Base-by-base conservation (phyloP, 2,329 filamentous ascomycete genomes). In the Epichloe typhina region DNA sequence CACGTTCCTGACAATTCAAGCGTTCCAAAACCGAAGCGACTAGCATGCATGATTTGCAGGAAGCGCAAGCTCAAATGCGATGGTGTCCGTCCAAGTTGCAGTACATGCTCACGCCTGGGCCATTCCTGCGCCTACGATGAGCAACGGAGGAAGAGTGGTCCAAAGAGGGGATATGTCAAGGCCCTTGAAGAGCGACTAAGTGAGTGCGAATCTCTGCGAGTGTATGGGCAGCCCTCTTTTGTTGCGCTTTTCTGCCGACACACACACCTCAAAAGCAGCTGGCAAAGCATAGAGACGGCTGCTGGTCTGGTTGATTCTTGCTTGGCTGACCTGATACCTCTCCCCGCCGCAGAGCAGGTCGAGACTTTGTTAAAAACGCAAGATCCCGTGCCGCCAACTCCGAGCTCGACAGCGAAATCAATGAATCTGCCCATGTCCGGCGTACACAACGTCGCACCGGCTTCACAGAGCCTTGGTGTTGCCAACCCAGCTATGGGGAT, bases 81-180 rank as follows among this genome's bases (percentile, higher is more conserved):
- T 65, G 89, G 89, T 38, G 72, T 78, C 49, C 83, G 86, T 56
- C 90, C 90, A 21, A 88, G 85, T 58, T 95, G 90, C 64, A 88
- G 85, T 60, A 95, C 89, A 26, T 96, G 90, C 67, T 82, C 86
- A 35, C 77, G 90, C n/a, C 72, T 95, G 47, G 83, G 86, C 42
- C 90, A 96, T 67, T 79, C 84, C 50, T 95, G 90, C 70, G 83
- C 86, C 54, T 95, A 95, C 64, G 89, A 95, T 63, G 89, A 95
- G 70, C 84, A 91, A 59, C 80, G 90, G 64, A 87, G 88, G 70
- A 95, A 95, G 79, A 95, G 89, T 65, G 90, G 90, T 3, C 90
- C 90, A 2, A 95, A 95, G 72, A 79, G 90, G 64, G 90, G 90
- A 59, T 95, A 96, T 64, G 90, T 95, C 54, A 95, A 95, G 73